Evolutionary conservation across 2,329 filamentous ascomycete species (phyloP).

Genomic region (Fusarium chaquense): DNA sequence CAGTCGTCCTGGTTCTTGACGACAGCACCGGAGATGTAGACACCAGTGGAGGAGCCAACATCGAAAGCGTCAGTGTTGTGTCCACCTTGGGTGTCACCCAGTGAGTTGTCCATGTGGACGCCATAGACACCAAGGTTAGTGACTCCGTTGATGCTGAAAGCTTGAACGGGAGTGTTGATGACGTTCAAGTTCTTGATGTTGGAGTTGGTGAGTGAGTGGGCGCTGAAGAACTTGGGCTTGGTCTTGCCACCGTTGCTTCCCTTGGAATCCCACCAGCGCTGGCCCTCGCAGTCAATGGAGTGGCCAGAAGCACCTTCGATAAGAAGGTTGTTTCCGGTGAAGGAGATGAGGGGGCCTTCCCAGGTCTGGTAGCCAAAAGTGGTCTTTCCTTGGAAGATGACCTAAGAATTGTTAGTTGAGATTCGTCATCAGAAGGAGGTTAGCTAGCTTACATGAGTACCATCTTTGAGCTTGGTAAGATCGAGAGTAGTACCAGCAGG

Average conservation of each 20-base stretch:
- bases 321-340: slow-evolving; percentile 68
- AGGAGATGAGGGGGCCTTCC: slow-evolving; percentile 71
- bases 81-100: slow-evolving; percentile 52
- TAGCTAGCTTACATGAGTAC: slow-evolving; percentile 55
- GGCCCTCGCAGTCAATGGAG: slow-evolving; percentile 68
- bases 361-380: slow-evolving; percentile 75
- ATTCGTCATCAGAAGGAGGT: fast-evolving
- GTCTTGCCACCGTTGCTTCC: slow-evolving; percentile 70
- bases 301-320: slow-evolving; percentile 62
- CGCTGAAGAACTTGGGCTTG: slow-evolving; percentile 72
- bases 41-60: slow-evolving; percentile 61
- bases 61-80: slow-evolving; percentile 72
- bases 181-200: slow-evolving; percentile 55
- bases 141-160: slow-evolving; percentile 55
- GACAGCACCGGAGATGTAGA: slow-evolving; percentile 64
- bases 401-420: background rate
- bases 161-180: slow-evolving; percentile 58
- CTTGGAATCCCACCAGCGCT: slow-evolving; percentile 71
- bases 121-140: slow-evolving; percentile 52
- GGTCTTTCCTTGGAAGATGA: slow-evolving; percentile 75
- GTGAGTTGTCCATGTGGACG: slow-evolving; percentile 56
- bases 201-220: slow-evolving; percentile 55
- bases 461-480: slow-evolving; percentile 63
- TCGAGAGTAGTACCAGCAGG: slow-evolving; percentile 70
- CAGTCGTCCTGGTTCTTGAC: slow-evolving; percentile 74